Evolutionary conservation across 2,329 filamentous ascomycete genomes (phyloP), one percentile per base, ranked within the genome.

Genomic region (Penicillium polonicum): DNA sequence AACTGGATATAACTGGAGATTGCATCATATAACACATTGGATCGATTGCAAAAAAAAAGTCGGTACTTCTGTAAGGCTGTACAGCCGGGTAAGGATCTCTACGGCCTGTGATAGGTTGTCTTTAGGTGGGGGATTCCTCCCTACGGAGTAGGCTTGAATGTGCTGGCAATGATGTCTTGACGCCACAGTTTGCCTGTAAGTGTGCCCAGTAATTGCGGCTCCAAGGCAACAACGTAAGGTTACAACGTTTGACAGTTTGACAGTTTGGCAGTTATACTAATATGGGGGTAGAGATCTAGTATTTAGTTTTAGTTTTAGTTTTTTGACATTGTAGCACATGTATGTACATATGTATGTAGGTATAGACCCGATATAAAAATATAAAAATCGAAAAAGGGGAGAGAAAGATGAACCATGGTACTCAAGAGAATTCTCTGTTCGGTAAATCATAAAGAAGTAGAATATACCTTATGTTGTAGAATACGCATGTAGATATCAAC

Each of bases 81-180:
- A 31, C 25, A 15, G 23, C 4, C 8, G 27, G 43, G n/a, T 31
- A 4, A 33, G 19, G 19, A 33, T 29, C 8, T 36, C 19, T 31
- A 27, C 3, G 8, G 4, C 4, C 31, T 52, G 10, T 52, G 21
- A 52, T 52, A 46, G 39, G 48, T 19, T 15, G 3, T 50, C 2
- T 21, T 39, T 3, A 12, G 13, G 43, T 25, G 52, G 52, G 35
- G 51, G 36, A 45, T 12, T 12, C 29, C 29, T 27, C 2, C 2
- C 2, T 2, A 21, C 21, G 21, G 21, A 21, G 21, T 23, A 15
- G 35, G 6, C 15, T 15, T 51, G 48, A 31, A 29, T 53, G 43
- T 48, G 51, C 12, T 63, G 56, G 60, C 61, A 63, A 55, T 64
- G 58, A 59, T 63, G 60, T 61, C 53, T 63, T 45, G 25, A 27